Conservation (phyloP, 2,329 filamentous ascomycete genomes). For the Harringtonia aguacate region DNA sequence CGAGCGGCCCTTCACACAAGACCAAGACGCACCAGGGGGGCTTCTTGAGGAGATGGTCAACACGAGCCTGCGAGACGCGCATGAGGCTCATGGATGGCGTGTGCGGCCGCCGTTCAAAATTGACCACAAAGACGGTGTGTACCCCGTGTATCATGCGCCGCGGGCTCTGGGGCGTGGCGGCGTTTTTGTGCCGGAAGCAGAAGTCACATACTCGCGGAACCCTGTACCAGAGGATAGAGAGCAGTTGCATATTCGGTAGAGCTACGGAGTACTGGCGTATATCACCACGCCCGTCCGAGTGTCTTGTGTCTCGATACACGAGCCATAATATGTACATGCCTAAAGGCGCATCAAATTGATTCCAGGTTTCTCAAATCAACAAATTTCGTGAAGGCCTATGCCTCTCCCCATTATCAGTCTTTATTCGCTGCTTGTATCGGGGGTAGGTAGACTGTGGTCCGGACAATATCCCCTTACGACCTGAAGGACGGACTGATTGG, state of each 20-base stretch:
- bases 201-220: constrained; percentile 2
- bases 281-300: too few species aligned
- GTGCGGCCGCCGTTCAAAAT: background rate
- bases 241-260: background rate
- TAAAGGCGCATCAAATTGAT: too few species aligned
- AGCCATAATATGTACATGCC: too few species aligned
- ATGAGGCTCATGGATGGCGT: constrained; percentile 1
- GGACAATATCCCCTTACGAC: too few species aligned
- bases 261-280: background rate
- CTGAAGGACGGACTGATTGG: too few species aligned
- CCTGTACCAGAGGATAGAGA: background rate
- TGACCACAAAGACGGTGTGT: constrained; percentile 2
- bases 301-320: too few species aligned
- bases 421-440: too few species aligned
- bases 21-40: background rate
- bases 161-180: background rate
- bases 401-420: too few species aligned
- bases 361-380: too few species aligned
- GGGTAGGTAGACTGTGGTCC: too few species aligned
- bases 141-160: constrained; percentile 1
- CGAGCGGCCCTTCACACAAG: background rate
- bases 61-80: constrained; percentile 1
- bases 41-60: constrained; percentile 1
- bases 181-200: background rate
- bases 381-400: too few species aligned